Evolutionary conservation across 495 filamentous ascomycete species (phyloP).

Genomic region (Trichoderma parareesei): DNA sequence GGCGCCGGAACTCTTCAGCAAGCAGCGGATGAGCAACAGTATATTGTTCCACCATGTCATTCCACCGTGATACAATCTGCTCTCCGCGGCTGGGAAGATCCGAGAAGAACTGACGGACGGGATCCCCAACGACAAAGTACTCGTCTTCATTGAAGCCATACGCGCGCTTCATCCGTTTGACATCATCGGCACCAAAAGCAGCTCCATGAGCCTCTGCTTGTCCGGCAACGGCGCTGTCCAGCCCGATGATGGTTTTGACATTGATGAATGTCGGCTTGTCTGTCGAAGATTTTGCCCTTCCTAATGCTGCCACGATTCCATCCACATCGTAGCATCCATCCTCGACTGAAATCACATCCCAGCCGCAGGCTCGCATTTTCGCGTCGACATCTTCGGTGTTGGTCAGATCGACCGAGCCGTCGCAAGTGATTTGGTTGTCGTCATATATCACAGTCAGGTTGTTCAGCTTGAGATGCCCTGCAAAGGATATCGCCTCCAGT

Average conservation of each 20-base stretch:
- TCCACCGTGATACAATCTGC: constrained; percentile 89
- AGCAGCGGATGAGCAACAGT: constrained; percentile 62
- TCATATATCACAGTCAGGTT: constrained; percentile 96
- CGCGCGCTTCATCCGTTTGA: constrained; percentile 76
- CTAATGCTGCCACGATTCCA: constrained; percentile 80
- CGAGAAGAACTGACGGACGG: constrained; percentile 87
- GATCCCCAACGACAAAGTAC: constrained; percentile 84
- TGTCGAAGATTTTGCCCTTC: constrained; percentile 72
- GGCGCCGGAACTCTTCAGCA: constrained; percentile 69
- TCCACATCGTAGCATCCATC: constrained; percentile 87
- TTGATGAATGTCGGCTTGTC: constrained; percentile 97
- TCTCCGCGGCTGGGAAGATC: constrained; percentile 76
- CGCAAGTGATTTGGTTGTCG: constrained; percentile 90
- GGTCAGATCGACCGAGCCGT: constrained; percentile 86
- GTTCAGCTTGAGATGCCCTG: constrained; percentile 92
- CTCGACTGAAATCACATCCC: constrained; percentile 80
- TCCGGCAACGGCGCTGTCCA: constrained; percentile 85
- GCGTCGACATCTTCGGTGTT: constrained; percentile 96
- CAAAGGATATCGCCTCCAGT: constrained; percentile 80
- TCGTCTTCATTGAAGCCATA: constrained; percentile 95
- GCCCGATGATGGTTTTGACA: constrained; percentile 95
- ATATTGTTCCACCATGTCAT: constrained; percentile 84
- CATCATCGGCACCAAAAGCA: constrained; percentile 87
- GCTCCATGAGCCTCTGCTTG: constrained; percentile 93
- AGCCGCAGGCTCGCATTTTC: constrained; percentile 95